Base-by-base conservation (phyloP, 2,329 filamentous ascomycete genomes). In the Ascochyta pisi region DNA sequence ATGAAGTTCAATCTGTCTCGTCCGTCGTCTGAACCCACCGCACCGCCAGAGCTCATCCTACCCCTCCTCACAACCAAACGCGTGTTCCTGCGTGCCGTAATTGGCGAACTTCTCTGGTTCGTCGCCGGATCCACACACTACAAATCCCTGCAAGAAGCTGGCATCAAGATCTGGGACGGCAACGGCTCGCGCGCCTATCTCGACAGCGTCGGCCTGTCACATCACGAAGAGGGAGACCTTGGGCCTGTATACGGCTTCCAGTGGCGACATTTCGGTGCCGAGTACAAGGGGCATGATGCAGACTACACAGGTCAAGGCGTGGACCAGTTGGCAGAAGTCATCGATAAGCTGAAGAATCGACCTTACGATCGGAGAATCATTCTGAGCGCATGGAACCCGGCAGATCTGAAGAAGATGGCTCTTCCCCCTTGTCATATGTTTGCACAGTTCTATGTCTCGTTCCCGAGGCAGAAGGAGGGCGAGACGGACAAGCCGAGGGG, bases 201-300 rank as follows among this genome's bases (percentile, higher is more conserved):
- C 34, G 94, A 99, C 79, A 88, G 82, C 60, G 84, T 95, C 1
- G 94, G 94, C 0, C 84, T 98, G 6, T 81, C 83, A 0, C 87
- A 96, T 73, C 91, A 94, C 57, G 91, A 86, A 48, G 90, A 88
- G 19, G 95, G 95, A 62, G 95, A 99, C 71, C 82, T 99, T 0
- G 95, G 95, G 0, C 95, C 95, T 27, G 93, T 98, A 0, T 99
- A 99, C 74, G 95, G 95, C 1, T 99, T 99, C 79, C 95, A 99
- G 78, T 99, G 95, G 95, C 90, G 95, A 3, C 94, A 98, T 77
- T 99, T 99, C 70, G 95, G 95, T 46, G 95, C 95, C 4, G 87
- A 92, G 59, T 99, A 99, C 75, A 81, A 88, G 16, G 72, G 70
- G 1, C 65, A 69, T 39, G 81, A 87, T 62, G 84, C 89, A 0